A percentile compares a stretch with the other conserved stretches of the same genome.
phyloP scores from a whole-genome alignment of 345 rosid species.

The Boechera divaricarpa region DNA sequence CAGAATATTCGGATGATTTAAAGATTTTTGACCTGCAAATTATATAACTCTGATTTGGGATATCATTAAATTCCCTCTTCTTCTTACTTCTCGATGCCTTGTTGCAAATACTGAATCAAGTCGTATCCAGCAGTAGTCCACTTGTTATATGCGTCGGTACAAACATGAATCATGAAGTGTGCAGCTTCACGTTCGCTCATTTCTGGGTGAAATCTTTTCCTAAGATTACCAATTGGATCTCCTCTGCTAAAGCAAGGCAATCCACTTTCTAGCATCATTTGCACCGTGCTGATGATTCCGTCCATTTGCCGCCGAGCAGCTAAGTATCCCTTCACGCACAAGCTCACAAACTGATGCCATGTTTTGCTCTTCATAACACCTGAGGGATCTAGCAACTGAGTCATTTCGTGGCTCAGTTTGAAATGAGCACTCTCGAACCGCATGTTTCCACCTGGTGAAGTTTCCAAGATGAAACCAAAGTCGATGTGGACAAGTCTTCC shows the following conservation, averaged over 20 bases:
- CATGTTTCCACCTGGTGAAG: slow-evolving; percentile 96
- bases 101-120: slow-evolving; percentile 93
- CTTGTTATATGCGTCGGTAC: slow-evolving; percentile 94
- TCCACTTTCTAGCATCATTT: slow-evolving; percentile 96
- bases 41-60: slow-evolving; percentile 7
- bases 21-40: slow-evolving; percentile 21
- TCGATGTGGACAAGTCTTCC: slow-evolving; percentile 99
- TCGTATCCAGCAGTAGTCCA: slow-evolving; percentile 97
- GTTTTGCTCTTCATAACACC: slow-evolving; percentile 94
- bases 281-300: slow-evolving; percentile 82
- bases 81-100: slow-evolving; percentile 91
- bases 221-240: slow-evolving; percentile 94
- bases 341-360: slow-evolving; percentile 80
- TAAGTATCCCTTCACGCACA: slow-evolving; percentile 91
- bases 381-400: slow-evolving; percentile 91
- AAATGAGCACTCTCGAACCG: slow-evolving; percentile 97
- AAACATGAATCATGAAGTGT: slow-evolving; percentile 79
- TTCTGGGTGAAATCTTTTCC: slow-evolving; percentile 95
- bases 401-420: slow-evolving; percentile 99
- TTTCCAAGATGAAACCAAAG: slow-evolving; percentile 96
- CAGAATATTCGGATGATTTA: not conserved
- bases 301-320: slow-evolving; percentile 91
- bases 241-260: slow-evolving; percentile 97
- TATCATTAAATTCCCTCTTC: not conserved
- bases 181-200: slow-evolving; percentile 99